Evolutionary conservation across 345 rosid species (phyloP).

Genomic region (Sisymbrium irio): DNA sequence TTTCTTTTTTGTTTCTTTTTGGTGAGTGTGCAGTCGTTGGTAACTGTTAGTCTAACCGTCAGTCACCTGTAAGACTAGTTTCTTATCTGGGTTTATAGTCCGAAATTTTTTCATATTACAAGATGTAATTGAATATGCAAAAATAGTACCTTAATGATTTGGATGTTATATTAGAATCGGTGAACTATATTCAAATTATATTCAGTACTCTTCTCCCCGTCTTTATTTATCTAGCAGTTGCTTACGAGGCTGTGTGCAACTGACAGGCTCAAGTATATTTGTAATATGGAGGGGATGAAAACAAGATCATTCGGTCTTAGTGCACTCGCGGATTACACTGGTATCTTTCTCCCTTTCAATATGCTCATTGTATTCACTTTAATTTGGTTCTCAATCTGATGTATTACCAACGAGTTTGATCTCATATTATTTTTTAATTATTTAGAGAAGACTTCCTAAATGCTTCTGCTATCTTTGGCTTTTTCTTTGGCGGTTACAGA

Average conservation of each 20-base stretch:
- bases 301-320: conserved; percentile 81
- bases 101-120: conserved; percentile 1
- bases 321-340: conserved; percentile 85
- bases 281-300: conserved; percentile 82
- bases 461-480: conserved; percentile 21
- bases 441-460: background rate
- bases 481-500: conserved; percentile 46
- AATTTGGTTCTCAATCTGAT: background rate
- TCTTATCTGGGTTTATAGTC: conserved; percentile 3
- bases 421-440: background rate
- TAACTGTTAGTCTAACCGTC: conserved; percentile 9
- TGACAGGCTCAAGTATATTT: conserved; percentile 77
- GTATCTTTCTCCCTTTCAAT: conserved; percentile 40
- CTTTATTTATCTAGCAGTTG: background rate
- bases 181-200: background rate
- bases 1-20: background rate
- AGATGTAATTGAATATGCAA: background rate
- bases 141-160: conserved; percentile 8
- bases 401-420: conserved; percentile 4
- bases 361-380: background rate
- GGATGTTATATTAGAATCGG: background rate
- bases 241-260: background rate
- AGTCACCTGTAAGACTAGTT: conserved; percentile 1
- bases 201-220: background rate
- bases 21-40: background rate